A percentile compares a stretch with the other conserved stretches of the same genome.
phyloP scores from a whole-genome alignment of 495 filamentous ascomycete genomes.

The Rostrohypoxylon terebratum region DNA sequence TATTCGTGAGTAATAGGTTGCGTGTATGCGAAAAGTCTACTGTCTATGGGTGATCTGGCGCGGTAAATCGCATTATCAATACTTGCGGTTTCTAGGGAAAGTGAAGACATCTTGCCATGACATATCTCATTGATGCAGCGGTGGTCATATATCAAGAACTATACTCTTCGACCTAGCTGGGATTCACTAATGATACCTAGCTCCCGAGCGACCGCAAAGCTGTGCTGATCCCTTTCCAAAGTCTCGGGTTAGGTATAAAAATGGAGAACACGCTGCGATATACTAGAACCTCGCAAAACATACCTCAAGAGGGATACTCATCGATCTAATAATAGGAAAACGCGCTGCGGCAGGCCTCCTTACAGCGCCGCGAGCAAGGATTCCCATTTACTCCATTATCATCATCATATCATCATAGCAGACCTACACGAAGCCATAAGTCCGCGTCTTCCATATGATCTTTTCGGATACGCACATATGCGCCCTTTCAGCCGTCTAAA shows the following conservation, averaged over 20 bases:
- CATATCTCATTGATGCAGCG: not conserved
- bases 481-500: not conserved
- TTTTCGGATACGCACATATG: not conserved
- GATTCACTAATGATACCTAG: not conserved
- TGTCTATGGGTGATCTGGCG: not conserved
- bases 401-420: not conserved
- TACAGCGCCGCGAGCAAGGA: not conserved
- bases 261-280: not conserved
- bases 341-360: not conserved
- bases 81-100: not conserved
- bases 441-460: not conserved
- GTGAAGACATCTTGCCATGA: not conserved
- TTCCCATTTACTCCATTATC: not conserved
- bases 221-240: not conserved
- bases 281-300: not conserved
- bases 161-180: not conserved
- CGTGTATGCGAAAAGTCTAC: conserved; percentile 1
- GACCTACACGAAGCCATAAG: not conserved
- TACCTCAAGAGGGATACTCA: too few relatives aligned
- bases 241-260: not conserved
- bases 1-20: not conserved
- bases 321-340: not conserved
- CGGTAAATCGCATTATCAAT: not conserved
- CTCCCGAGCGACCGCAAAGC: not conserved
- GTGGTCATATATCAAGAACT: not conserved